Evolutionary conservation across 2,329 filamentous ascomycete genomes (phyloP).

Genomic region (Didymellaceae sp.): DNA sequence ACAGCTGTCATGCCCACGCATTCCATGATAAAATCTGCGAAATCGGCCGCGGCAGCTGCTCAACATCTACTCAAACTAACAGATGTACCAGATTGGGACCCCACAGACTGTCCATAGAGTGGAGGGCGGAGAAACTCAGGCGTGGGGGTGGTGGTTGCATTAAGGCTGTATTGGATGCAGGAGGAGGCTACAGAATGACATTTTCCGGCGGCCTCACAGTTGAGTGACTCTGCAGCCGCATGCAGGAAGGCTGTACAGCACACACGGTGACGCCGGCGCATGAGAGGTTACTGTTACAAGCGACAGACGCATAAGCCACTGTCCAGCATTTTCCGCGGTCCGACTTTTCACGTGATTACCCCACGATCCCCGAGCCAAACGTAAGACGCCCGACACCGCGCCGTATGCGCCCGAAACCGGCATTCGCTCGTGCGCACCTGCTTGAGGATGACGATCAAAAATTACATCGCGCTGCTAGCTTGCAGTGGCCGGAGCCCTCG

Average conservation of each 20-base stretch:
- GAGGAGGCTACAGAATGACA: slow-evolving; percentile 10
- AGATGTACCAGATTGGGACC: slow-evolving; percentile 53
- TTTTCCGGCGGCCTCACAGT: slow-evolving; percentile 14
- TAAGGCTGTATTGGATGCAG: slow-evolving; percentile 15
- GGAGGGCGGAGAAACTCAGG: slow-evolving; percentile 23
- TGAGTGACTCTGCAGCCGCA: neutral
- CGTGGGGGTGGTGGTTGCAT: slow-evolving; percentile 37
- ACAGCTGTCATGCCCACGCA: slow-evolving; percentile 2
- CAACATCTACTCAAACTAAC: slow-evolving; percentile 25
- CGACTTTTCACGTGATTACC: slow-evolving; percentile 13
- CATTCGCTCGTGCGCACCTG: slow-evolving; percentile 16
- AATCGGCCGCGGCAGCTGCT: slow-evolving; percentile 17
- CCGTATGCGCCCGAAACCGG: slow-evolving; percentile 21
- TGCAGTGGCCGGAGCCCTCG: slow-evolving; percentile 28
- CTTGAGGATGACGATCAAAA: slow-evolving; percentile 31
- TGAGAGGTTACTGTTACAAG: slow-evolving; percentile 9
- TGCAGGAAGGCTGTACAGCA: slow-evolving; percentile 4
- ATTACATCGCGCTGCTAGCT: slow-evolving; percentile 34
- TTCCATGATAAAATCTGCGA: slow-evolving; percentile 14
- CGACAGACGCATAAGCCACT: slow-evolving; percentile 12
- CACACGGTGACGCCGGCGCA: slow-evolving; percentile 7
- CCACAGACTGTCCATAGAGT: slow-evolving; percentile 49
- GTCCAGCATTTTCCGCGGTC: slow-evolving; percentile 10
- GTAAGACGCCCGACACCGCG: slow-evolving; percentile 18
- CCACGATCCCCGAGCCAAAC: slow-evolving; percentile 15